Evolutionary conservation across 352 stramenopile genomes (phyloP).

Genomic region (Globisporangium cylindrosporum): DNA sequence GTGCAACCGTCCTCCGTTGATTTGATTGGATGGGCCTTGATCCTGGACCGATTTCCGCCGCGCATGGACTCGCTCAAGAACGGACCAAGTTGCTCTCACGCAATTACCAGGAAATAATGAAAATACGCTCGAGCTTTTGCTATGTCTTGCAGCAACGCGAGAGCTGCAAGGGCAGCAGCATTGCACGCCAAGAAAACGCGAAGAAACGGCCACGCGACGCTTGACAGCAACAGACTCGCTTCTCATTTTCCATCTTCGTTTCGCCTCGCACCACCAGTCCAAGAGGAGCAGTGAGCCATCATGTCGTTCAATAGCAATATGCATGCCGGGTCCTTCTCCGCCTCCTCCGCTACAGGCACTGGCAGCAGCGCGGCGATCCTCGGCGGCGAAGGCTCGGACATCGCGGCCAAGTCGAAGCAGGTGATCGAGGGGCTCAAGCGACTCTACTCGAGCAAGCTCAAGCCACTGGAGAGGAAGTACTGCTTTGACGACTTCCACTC

Average conservation of each 20-base stretch:
- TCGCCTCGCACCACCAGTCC: background rate
- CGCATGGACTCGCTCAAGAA: too few species aligned
- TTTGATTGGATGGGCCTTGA: too few species aligned
- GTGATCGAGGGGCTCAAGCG: slow-evolving; percentile 83
- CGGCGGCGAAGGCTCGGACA: slow-evolving; percentile 55
- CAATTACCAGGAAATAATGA: too few species aligned
- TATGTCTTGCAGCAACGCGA: background rate
- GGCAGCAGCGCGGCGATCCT: slow-evolving; percentile 30
- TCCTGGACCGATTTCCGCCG: too few species aligned
- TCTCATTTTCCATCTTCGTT: background rate
- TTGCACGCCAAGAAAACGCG: background rate
- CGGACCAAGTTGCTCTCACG: too few species aligned
- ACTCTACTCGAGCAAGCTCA: slow-evolving; percentile 73
- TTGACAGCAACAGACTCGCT: slow-evolving; percentile 3
- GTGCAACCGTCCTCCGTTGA: too few species aligned
- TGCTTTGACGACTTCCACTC: slow-evolving; percentile 93
- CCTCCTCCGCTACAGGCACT: background rate
- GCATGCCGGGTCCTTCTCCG: background rate
- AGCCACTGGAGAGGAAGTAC: slow-evolving; percentile 90
- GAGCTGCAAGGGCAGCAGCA: background rate
- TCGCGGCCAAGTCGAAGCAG: slow-evolving; percentile 59
- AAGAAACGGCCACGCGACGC: slow-evolving; percentile 5
- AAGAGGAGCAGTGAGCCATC: background rate
- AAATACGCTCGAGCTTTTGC: too few species aligned
- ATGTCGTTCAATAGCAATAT: slow-evolving; percentile 11